These are phyloP conservation scores for Zea mays DNA, from an alignment of 176 grass and related monocot species.

Conservation along the genomic window Zm-B73-REFERENCE-NAM-5.0 NC_050103.1:119080001-119080500, in stretches of 20 bases:
- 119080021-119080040: conserved; percentile 15
- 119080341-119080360: not conserved
- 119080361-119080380: not conserved
- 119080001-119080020: conserved; percentile 20
- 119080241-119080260: conserved; percentile 20
- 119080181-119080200: conserved; percentile 23
- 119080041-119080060: conserved; percentile 20
- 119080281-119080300: not conserved
- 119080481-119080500: too few species aligned
- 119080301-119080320: conserved; percentile 31
- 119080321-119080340: too few species aligned
- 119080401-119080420: not conserved
- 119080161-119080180: conserved; percentile 21
- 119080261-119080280: conserved; percentile 15
- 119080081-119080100: conserved; percentile 5
- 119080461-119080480: not conserved
- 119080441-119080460: not conserved
- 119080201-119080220: conserved; percentile 37
- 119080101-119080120: conserved; percentile 38
- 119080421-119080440: not conserved
- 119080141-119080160: conserved; percentile 29
- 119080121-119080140: conserved; percentile 1
- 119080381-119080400: conserved; percentile 11
- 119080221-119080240: conserved; percentile 38
- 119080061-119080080: not conserved